Evolutionary conservation across 2,329 filamentous ascomycete genomes (phyloP), one percentile per base, ranked within the genome.

Genomic region (Coniochaeta prunicola): DNA sequence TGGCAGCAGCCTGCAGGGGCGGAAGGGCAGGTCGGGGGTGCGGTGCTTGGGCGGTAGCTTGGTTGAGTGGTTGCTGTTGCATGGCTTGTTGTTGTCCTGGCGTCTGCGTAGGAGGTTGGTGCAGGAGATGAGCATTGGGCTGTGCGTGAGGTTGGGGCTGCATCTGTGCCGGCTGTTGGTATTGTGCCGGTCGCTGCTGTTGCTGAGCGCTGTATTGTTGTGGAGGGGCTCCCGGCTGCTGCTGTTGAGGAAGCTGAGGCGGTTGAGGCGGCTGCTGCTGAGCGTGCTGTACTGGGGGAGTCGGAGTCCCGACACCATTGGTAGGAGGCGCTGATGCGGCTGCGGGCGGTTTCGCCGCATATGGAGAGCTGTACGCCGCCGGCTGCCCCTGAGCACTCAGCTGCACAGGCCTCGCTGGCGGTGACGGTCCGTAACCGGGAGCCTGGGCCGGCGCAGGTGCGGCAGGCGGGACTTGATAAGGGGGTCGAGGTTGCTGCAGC

Each of bases 311-410:
- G 15, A n/a, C 54, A n/a, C 33, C 54, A 19, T 42, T 42, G 2
- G 33, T 60, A 42, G 62, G 63, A 15, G 62, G 54, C 8, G 40
- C 19, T 12, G 63, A 19, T 36, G 60, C 56, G 17, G 64, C 53
- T 19, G 66, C 61, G 12, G 67, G 60, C 53, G 68, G 66, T 36
- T 65, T 67, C 42, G 66, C 63, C 21, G 63, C 61, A 57, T 71
- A 71, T 8, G 71, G 67, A 4, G 71, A 68, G 38, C 65, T 67
- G 59, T 72, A 73, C 7, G 68, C 55, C 1, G 67, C 63, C 21
- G 64, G 57, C 57, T 55, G 53, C 5, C 30, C 53, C 7, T 69
- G 67, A 7, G 62, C 38, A 40, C 62, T 65, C 26, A 62, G 59
- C 48, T 64, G 67, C 48, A 60, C 59, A 34, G 62, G 64, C 15